Conservation (phyloP, 805 yeast species). For the Wickerhamiella domercqiae region DNA sequence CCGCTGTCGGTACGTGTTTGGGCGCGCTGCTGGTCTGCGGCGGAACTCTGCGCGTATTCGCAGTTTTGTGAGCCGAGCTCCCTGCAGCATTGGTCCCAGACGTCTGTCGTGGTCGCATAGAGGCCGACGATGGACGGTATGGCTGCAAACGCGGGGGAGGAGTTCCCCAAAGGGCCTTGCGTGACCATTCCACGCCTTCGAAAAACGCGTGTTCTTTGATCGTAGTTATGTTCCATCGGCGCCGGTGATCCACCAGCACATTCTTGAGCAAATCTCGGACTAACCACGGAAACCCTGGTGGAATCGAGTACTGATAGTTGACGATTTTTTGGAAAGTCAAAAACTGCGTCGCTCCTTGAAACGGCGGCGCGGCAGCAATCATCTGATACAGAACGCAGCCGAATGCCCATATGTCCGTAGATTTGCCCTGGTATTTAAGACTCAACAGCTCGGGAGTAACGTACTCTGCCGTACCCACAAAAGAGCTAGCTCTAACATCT, state of each 20-base stretch:
- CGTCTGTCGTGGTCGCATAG: constrained; percentile 15
- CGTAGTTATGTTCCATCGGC: constrained; percentile 40
- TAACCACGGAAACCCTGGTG: constrained; percentile 44
- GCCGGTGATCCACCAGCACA: constrained; percentile 53
- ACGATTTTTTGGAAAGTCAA: constrained; percentile 82
- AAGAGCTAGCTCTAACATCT: constrained; percentile 39
- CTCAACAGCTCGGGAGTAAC: constrained; percentile 83
- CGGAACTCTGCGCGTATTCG: background rate
- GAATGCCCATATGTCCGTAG: constrained; percentile 84
- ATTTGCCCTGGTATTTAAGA: constrained; percentile 65
- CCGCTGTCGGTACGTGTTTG: constrained; percentile 12
- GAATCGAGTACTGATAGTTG: constrained; percentile 55
- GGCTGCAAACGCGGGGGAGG: constrained; percentile 57
- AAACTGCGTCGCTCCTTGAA: constrained; percentile 73
- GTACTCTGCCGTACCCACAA: constrained; percentile 95
- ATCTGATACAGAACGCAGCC: constrained; percentile 82
- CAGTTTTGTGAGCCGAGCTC: too few relatives aligned
- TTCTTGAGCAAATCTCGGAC: constrained; percentile 53
- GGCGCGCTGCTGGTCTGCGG: constrained; percentile 1
- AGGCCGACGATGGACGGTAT: constrained; percentile 13
- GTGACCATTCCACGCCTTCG: constrained; percentile 52
- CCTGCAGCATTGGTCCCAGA: too few relatives aligned
- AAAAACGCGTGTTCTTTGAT: constrained; percentile 65
- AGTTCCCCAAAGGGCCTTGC: constrained; percentile 50
- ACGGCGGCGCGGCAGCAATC: constrained; percentile 74